Evolutionary conservation across 441 rosid species (phyloP).

Genomic region (Euphorbia celastroides): DNA sequence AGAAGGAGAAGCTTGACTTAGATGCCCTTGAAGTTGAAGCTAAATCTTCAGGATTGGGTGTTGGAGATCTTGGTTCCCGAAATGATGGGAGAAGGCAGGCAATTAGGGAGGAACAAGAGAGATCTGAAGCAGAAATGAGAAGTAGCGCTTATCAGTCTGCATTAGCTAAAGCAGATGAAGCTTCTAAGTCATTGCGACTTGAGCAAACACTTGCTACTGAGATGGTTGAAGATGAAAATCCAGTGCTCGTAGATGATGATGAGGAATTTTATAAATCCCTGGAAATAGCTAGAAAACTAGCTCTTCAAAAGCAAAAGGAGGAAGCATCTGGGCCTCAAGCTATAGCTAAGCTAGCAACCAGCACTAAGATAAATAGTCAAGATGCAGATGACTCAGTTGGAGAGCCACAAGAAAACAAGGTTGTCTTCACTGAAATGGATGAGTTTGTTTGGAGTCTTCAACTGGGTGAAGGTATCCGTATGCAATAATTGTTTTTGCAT

Average conservation of each 20-base stretch:
- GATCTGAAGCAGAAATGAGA: slow-evolving; percentile 71
- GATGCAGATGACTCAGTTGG: slow-evolving; percentile 38
- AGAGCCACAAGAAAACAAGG: slow-evolving; percentile 71
- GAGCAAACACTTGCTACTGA: slow-evolving; percentile 50
- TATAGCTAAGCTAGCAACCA: slow-evolving; percentile 55
- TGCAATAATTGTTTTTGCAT: background rate
- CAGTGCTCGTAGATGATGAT: slow-evolving; percentile 63
- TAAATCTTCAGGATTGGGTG: slow-evolving; percentile 72
- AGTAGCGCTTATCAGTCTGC: slow-evolving; percentile 75
- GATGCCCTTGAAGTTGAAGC: slow-evolving; percentile 94
- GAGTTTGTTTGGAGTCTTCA: slow-evolving; percentile 95
- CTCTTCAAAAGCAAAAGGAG: slow-evolving; percentile 64
- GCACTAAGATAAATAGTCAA: slow-evolving; percentile 36
- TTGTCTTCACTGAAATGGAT: slow-evolving; percentile 92
- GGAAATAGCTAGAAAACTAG: slow-evolving; percentile 77
- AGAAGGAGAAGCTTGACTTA: slow-evolving; percentile 82
- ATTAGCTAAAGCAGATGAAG: slow-evolving; percentile 82
- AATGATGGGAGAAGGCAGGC: slow-evolving; percentile 80
- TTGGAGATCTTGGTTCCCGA: slow-evolving; percentile 92
- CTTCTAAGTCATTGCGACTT: slow-evolving; percentile 63
- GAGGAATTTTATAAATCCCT: slow-evolving; percentile 78
- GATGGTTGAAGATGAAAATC: slow-evolving; percentile 57
- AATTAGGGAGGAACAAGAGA: slow-evolving; percentile 68
- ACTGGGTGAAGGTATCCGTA: slow-evolving; percentile 61
- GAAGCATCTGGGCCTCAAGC: slow-evolving; percentile 65